Conservation (phyloP, 2,329 filamentous ascomycete species). For the Nigrospora osmanthi region DNA sequence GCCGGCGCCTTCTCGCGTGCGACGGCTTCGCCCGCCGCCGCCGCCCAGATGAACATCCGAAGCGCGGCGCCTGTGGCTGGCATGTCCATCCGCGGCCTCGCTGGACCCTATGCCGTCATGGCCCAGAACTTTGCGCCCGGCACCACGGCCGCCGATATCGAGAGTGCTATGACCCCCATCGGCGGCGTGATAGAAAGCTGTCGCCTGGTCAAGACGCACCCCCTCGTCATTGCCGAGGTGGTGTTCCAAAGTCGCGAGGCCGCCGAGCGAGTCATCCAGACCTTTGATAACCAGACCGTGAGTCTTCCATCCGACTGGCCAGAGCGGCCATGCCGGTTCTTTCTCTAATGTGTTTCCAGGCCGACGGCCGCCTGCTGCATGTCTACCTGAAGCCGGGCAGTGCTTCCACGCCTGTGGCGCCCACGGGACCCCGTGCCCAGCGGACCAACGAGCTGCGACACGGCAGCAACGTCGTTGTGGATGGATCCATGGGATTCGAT, state of each 20-base stretch:
- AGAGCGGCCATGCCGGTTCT: neutral
- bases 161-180: constrained; percentile 71
- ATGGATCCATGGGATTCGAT: constrained; percentile 46
- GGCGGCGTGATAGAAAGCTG: constrained; percentile 63
- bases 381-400: constrained; percentile 60
- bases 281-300: constrained; percentile 73
- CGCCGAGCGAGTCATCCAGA: constrained; percentile 66
- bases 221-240: constrained; percentile 72
- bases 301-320: constrained; percentile 16
- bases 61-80: constrained; percentile 32
- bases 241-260: constrained; percentile 65
- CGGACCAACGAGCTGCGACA: constrained; percentile 20
- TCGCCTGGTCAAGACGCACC: constrained; percentile 56
- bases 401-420: constrained; percentile 15
- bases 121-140: constrained; percentile 78
- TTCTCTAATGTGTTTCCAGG: constrained; percentile 31
- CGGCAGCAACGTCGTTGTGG: constrained; percentile 34
- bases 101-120: constrained; percentile 64
- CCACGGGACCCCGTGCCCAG: constrained; percentile 22
- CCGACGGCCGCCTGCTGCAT: constrained; percentile 66
- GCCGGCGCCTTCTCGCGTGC: constrained; percentile 34
- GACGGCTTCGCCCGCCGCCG: constrained; percentile 9
- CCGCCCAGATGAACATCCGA: constrained; percentile 16
- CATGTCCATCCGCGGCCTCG: constrained; percentile 66
- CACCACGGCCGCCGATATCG: constrained; percentile 75